These are phyloP conservation scores for Lathyrus sativus DNA, from an alignment of 306 rosid species.

Conservation along the genomic window DNA sequence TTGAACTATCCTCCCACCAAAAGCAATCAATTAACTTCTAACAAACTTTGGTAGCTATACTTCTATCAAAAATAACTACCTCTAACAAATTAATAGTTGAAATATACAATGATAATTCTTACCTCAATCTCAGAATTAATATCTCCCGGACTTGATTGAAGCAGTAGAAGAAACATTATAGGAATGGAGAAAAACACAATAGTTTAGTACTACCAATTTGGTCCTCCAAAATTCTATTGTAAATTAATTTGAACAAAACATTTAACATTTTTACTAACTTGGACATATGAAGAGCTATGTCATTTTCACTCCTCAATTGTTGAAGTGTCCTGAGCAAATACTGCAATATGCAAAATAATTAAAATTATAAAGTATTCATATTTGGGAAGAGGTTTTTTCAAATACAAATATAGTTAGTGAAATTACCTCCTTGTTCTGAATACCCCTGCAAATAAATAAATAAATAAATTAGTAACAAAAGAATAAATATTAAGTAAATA, in stretches of 20 bases:
- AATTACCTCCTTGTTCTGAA: slow-evolving; percentile 81
- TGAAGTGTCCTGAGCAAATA: slow-evolving; percentile 52
- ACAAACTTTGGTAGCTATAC: too few species aligned
- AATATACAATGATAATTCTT: background rate
- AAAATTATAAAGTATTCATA: background rate
- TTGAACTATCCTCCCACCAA: too few species aligned
- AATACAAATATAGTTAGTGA: background rate
- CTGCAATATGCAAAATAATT: slow-evolving; percentile 28
- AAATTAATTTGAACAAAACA: background rate
- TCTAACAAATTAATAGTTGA: too few species aligned
- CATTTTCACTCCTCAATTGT: slow-evolving; percentile 53
- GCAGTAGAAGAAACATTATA: background rate
- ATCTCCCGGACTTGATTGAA: slow-evolving; percentile 51
- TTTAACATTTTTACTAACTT: slow-evolving; percentile 42
- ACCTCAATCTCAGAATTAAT: slow-evolving; percentile 58
- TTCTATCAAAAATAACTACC: too few species aligned
- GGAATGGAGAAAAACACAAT: background rate
- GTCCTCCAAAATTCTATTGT: background rate
- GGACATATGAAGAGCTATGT: slow-evolving; percentile 55
- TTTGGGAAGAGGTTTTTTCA: background rate
- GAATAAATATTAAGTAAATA: background rate
- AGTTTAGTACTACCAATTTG: background rate
- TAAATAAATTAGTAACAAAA: background rate
- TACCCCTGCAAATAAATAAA: slow-evolving; percentile 51
- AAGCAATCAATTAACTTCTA: too few species aligned